Evolutionary conservation across 169 alveolate species (phyloP).

Genomic region (Eimeria praecox): DNA sequence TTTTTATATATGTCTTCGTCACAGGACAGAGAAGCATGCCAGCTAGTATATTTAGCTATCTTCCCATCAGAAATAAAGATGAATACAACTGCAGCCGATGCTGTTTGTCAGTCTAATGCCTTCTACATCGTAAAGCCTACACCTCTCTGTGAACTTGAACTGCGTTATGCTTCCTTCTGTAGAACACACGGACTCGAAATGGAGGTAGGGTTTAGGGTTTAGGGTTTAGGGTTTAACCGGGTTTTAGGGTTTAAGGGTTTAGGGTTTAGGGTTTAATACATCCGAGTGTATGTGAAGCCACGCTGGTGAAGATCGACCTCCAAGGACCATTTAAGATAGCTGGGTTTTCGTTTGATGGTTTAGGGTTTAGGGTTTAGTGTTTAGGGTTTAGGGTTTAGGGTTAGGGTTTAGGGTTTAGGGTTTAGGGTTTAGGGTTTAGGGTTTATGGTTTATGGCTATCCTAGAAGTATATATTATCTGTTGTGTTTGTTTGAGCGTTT

Average conservation of each 20-base stretch:
- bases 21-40: conserved; percentile 56
- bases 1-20: too few species aligned
- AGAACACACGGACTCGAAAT: conserved; percentile 78
- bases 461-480: too few species aligned
- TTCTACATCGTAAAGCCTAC: conserved; percentile 77
- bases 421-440: too few species aligned
- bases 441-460: too few species aligned
- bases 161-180: conserved; percentile 79
- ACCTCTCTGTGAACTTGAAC: conserved; percentile 81
- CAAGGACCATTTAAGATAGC: too few species aligned
- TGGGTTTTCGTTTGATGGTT: too few species aligned
- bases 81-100: not conserved
- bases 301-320: too few species aligned
- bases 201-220: conserved; percentile 63
- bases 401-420: too few species aligned
- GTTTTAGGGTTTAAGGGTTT: not conserved
- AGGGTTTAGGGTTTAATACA: not conserved
- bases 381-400: too few species aligned
- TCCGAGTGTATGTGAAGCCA: too few species aligned
- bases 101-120: conserved; percentile 81
- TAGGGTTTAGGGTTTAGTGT: too few species aligned
- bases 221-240: not conserved
- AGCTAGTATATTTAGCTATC: conserved; percentile 77
- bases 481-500: too few species aligned
- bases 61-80: not conserved